These are phyloP conservation scores for Termitomyces sp. DNA, from an alignment of 768 basidiomycete species.

Conservation along the genomic window DNA sequence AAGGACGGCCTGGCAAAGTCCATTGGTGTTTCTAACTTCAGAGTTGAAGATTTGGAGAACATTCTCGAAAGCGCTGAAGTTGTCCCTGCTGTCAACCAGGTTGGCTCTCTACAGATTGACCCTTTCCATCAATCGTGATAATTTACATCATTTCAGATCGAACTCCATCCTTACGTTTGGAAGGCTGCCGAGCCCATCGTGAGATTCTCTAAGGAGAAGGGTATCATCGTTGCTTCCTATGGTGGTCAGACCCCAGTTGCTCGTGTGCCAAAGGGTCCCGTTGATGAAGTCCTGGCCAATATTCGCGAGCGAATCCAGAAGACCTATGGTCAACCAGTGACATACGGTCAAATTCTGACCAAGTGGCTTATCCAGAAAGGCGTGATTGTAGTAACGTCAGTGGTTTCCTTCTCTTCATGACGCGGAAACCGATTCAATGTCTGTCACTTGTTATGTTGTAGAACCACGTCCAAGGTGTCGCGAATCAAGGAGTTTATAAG, in stretches of 20 bases:
- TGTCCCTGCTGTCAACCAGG: conserved; percentile 69
- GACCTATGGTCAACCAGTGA: conserved; percentile 33
- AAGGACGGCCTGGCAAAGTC: conserved; percentile 41
- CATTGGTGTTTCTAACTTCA: conserved; percentile 72
- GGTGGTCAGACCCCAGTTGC: conserved; percentile 47
- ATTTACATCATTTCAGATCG: conserved; percentile 37
- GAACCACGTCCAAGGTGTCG: conserved; percentile 42
- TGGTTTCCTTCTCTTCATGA: neutral
- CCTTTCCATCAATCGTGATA: neutral
- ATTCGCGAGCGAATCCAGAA: conserved; percentile 42
- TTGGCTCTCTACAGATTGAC: conserved; percentile 14
- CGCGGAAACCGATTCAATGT: neutral
- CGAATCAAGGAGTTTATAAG: conserved; percentile 42
- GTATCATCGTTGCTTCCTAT: conserved; percentile 64
- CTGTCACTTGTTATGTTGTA: conserved; percentile 13
- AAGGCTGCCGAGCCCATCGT: conserved; percentile 51
- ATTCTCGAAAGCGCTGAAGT: conserved; percentile 46
- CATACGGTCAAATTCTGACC: conserved; percentile 58
- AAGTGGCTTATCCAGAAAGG: conserved; percentile 66
- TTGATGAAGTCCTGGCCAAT: conserved; percentile 47
- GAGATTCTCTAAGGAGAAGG: conserved; percentile 46
- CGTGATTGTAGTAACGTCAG: conserved; percentile 62
- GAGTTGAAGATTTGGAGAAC: conserved; percentile 44
- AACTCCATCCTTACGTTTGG: conserved; percentile 69
- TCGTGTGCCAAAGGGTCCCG: conserved; percentile 46